These are phyloP conservation scores for Hura crepitans DNA, from an alignment of 441 rosid genomes.

Conservation along the genomic window DNA sequence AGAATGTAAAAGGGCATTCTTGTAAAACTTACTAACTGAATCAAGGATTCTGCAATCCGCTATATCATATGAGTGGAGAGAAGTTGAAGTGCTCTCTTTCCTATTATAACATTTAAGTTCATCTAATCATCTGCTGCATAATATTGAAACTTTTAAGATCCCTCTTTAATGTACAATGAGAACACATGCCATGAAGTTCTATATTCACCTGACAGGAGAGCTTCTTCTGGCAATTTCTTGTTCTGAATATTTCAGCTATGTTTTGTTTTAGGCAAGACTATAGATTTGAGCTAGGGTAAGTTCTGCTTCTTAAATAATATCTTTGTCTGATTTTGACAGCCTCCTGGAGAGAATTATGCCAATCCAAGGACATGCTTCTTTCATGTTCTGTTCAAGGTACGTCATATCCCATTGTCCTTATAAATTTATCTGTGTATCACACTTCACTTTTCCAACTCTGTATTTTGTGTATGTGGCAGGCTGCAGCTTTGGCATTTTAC, in stretches of 20 bases:
- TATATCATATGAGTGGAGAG: neutral
- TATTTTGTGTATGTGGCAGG: conserved; percentile 46
- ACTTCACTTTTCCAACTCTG: conserved; percentile 12
- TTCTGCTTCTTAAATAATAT: neutral
- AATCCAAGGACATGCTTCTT: conserved; percentile 93
- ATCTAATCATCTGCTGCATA: neutral
- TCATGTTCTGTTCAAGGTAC: conserved; percentile 93
- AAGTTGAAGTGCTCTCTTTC: neutral
- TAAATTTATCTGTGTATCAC: conserved; percentile 1
- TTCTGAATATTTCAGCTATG: neutral
- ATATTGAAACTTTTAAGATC: neutral
- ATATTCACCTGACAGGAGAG: neutral
- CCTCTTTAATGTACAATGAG: neutral
- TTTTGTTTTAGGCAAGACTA: neutral
- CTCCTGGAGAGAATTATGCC: conserved; percentile 87
- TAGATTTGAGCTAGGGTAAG: neutral
- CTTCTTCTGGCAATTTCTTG: neutral
- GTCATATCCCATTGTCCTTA: conserved; percentile 2
- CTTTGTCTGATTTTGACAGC: conserved; percentile 39
- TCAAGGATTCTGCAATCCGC: neutral
- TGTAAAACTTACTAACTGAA: neutral
- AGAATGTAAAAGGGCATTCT: neutral
- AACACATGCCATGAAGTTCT: neutral
- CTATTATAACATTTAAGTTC: neutral
- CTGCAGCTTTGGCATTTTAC: conserved; percentile 89